Conservation (phyloP, 2,329 filamentous ascomycete species). For the Cercospora sojina region DNA sequence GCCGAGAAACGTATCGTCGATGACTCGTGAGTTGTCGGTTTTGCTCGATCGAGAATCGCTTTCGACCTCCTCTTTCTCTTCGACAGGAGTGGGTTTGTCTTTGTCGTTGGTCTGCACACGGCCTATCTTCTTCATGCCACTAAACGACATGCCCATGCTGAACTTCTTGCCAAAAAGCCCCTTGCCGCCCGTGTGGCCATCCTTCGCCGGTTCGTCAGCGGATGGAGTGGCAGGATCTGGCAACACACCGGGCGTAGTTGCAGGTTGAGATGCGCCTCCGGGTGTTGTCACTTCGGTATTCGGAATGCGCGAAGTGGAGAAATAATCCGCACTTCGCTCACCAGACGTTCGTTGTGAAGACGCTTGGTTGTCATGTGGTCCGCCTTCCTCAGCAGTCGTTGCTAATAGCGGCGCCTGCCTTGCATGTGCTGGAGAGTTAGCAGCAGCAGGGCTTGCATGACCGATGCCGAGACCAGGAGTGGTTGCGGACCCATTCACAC, state of each 20-base stretch:
- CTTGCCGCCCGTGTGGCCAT: conserved; percentile 34
- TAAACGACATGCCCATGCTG: conserved; percentile 67
- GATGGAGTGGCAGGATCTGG: conserved; percentile 41
- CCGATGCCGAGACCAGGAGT: conserved; percentile 80
- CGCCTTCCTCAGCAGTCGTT: conserved; percentile 44
- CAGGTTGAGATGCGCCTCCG: conserved; percentile 28
- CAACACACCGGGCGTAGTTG: conserved; percentile 35
- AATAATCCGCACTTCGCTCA: conserved; percentile 71
- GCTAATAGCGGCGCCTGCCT: conserved; percentile 38
- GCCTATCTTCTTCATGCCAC: conserved; percentile 76
- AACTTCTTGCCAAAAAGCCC: conserved; percentile 81
- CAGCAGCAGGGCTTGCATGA: conserved; percentile 45
- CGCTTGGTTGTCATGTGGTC: conserved; percentile 55
- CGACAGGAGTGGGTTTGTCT: conserved; percentile 69
- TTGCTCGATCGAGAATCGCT: conserved; percentile 59
- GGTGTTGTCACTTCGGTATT: conserved; percentile 42
- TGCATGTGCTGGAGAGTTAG: conserved; percentile 37
- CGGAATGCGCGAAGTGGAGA: conserved; percentile 60
- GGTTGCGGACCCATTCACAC: conserved; percentile 62
- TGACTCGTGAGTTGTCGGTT: conserved; percentile 64
- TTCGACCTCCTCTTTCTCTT: conserved; percentile 64
- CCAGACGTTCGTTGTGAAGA: conserved; percentile 57
- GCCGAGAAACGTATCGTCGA: conserved; percentile 73
- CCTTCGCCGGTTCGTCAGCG: conserved; percentile 58
- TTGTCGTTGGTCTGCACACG: conserved; percentile 64